Percentiles rank a stretch among this genome's conserved stretches.
Conservation (phyloP, 495 filamentous ascomycete genomes). For the Friedmanniomyces simplex region DNA sequence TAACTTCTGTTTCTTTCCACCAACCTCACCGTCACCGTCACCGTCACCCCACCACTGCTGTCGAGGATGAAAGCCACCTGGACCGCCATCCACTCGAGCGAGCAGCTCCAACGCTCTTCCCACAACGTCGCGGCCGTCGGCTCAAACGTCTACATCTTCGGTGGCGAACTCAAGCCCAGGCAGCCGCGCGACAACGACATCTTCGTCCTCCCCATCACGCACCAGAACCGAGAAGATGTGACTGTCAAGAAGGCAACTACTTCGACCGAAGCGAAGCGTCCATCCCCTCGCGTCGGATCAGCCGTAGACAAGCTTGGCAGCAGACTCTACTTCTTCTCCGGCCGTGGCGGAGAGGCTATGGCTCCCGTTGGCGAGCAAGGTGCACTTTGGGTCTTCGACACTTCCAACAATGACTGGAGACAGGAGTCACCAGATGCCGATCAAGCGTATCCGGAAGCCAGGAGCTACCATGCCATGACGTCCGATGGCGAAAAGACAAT, state of each 20-base stretch:
- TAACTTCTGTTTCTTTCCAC: background rate
- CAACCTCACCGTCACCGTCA: background rate
- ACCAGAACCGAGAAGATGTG: background rate
- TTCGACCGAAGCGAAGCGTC: slow-evolving; percentile 5
- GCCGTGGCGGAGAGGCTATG: slow-evolving; percentile 45
- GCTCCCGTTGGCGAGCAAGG: slow-evolving; percentile 44
- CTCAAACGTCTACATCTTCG: slow-evolving; percentile 25
- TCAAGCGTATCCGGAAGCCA: slow-evolving; percentile 30
- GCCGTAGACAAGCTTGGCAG: slow-evolving; percentile 35
- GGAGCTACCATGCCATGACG: slow-evolving; percentile 41
- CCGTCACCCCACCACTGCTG: background rate
- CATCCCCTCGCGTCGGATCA: slow-evolving; percentile 42
- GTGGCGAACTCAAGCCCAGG: slow-evolving; percentile 30
- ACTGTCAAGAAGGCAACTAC: background rate
- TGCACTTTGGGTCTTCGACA: slow-evolving; percentile 40
- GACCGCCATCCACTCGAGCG: background rate
- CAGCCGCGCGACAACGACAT: slow-evolving; percentile 29
- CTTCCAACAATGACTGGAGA: slow-evolving; percentile 24
- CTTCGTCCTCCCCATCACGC: slow-evolving; percentile 18
- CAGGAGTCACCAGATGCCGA: slow-evolving; percentile 20
- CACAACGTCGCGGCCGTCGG: slow-evolving; percentile 23
- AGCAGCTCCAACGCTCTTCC: slow-evolving; percentile 26
- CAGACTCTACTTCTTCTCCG: slow-evolving; percentile 47
- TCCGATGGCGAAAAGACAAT: slow-evolving; percentile 43
- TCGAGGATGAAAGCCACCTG: background rate